Conservation (phyloP, 2,329 filamentous ascomycete species). For the Botryosphaeria dothidea region DNA sequence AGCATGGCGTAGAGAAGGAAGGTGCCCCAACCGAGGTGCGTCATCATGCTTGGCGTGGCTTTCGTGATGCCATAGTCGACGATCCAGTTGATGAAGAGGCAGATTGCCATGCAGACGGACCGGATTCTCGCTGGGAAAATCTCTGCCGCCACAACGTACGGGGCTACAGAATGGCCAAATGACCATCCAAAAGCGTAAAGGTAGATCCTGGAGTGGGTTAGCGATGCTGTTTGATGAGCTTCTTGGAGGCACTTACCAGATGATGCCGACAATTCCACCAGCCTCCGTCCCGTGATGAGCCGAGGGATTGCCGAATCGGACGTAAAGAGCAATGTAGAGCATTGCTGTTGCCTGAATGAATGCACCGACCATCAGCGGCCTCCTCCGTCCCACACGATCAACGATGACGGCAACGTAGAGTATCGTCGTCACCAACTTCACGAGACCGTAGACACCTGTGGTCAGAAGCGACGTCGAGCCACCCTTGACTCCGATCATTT, state of each 20-base stretch:
- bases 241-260: slow-evolving; percentile 22
- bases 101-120: slow-evolving; percentile 32
- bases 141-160: slow-evolving; percentile 31
- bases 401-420: slow-evolving; percentile 36
- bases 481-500: slow-evolving; percentile 35
- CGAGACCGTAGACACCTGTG: slow-evolving; percentile 40
- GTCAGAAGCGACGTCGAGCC: slow-evolving; percentile 38
- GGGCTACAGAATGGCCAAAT: slow-evolving; percentile 32
- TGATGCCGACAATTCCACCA: slow-evolving; percentile 44
- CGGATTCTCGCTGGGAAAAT: slow-evolving; percentile 34
- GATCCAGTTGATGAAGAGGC: slow-evolving; percentile 34
- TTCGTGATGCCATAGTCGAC: slow-evolving; percentile 34
- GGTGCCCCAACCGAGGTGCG: slow-evolving; percentile 38
- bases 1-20: slow-evolving; percentile 39
- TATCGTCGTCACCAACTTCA: slow-evolving; percentile 35
- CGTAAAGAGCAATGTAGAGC: slow-evolving; percentile 36
- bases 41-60: slow-evolving; percentile 38
- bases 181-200: slow-evolving; percentile 36
- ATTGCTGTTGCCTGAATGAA: slow-evolving; percentile 32
- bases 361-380: slow-evolving; percentile 34
- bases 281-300: slow-evolving; percentile 36
- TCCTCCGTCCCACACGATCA: slow-evolving; percentile 35
- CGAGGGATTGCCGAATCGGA: slow-evolving; percentile 37
- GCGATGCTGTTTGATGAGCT: not conserved
- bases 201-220: slow-evolving; percentile 24